Conservation (phyloP, 768 basidiomycete genomes). For the Cubamyces lactineus region DNA sequence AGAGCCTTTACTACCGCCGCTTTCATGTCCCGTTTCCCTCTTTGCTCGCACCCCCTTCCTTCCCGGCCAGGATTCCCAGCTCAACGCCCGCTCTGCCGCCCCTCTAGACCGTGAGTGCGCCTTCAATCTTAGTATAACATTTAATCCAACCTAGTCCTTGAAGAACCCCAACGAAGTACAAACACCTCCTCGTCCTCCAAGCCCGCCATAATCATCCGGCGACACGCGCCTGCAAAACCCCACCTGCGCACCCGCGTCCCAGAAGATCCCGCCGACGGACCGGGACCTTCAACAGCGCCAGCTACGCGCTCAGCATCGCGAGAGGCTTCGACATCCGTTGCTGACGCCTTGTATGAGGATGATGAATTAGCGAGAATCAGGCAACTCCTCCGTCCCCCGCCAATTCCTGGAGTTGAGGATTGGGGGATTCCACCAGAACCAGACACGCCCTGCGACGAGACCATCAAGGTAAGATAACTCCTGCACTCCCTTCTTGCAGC, state of each 20-base stretch:
- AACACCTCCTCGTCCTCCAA: slow-evolving; percentile 28
- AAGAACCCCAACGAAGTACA: background rate
- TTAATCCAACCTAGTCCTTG: background rate
- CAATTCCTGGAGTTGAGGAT: slow-evolving; percentile 64
- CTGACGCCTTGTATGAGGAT: background rate
- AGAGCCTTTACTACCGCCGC: slow-evolving; percentile 52
- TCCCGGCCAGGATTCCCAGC: slow-evolving; percentile 59
- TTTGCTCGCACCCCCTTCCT: slow-evolving; percentile 61
- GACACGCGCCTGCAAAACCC: slow-evolving; percentile 49
- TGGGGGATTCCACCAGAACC: slow-evolving; percentile 79
- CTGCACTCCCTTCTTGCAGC: too few relatives aligned
- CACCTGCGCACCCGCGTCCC: slow-evolving; percentile 54
- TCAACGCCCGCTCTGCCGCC: slow-evolving; percentile 30
- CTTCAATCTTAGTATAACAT: background rate
- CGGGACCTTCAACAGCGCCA: slow-evolving; percentile 15
- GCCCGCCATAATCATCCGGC: slow-evolving; percentile 64
- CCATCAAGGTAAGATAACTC: slow-evolving; percentile 53
- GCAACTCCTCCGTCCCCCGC: slow-evolving; percentile 59
- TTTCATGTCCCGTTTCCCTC: slow-evolving; percentile 59
- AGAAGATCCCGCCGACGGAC: slow-evolving; percentile 39
- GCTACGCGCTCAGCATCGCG: slow-evolving; percentile 25
- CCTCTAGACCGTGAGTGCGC: slow-evolving; percentile 47
- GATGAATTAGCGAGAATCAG: slow-evolving; percentile 59
- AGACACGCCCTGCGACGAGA: slow-evolving; percentile 58
- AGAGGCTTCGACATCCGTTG: background rate